Percentiles rank a stretch among this genome's conserved stretches.
phyloP scores from a whole-genome alignment of 164 flowering plant species.

The Tetrastigma voinierianum region DNA sequence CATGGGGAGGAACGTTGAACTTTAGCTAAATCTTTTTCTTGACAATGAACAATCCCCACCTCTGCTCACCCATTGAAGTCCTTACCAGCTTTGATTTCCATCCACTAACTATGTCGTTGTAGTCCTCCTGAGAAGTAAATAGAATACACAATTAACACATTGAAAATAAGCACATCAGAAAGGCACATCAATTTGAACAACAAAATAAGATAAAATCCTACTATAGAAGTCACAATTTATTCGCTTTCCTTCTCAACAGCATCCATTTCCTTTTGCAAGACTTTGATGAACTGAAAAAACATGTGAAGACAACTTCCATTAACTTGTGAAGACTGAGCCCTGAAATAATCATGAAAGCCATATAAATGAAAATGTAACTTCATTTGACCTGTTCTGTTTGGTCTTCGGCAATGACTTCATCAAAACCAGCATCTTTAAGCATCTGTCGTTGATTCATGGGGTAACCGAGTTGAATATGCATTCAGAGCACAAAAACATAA shows the following conservation, averaged over 20 bases:
- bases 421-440: slow-evolving; percentile 95
- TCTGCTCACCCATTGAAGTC: too few relatives aligned
- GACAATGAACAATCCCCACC: too few relatives aligned
- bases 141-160: too few relatives aligned
- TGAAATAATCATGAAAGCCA: too few relatives aligned
- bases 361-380: not conserved
- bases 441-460: slow-evolving; percentile 47
- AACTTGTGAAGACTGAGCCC: not conserved
- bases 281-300: slow-evolving; percentile 49
- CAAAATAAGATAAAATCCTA: slow-evolving; percentile 11
- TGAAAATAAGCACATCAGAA: too few relatives aligned
- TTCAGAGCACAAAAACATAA: too few relatives aligned
- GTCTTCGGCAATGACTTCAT: slow-evolving; percentile 83
- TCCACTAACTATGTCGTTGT: too few relatives aligned
- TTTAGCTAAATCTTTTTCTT: too few relatives aligned
- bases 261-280: slow-evolving; percentile 57
- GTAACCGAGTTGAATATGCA: not conserved
- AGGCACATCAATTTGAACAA: too few relatives aligned
- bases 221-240: slow-evolving; percentile 62
- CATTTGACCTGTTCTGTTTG: slow-evolving; percentile 76
- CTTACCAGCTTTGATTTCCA: too few relatives aligned
- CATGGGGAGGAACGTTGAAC: too few relatives aligned
- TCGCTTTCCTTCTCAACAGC: slow-evolving; percentile 54
- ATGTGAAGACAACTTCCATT: not conserved
- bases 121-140: too few relatives aligned